Percentiles rank a stretch among this genome's conserved stretches.
These are phyloP conservation scores for Penicillium sp. DNA, from an alignment of 2,329 filamentous ascomycete genomes.

Conservation along the genomic window DNA sequence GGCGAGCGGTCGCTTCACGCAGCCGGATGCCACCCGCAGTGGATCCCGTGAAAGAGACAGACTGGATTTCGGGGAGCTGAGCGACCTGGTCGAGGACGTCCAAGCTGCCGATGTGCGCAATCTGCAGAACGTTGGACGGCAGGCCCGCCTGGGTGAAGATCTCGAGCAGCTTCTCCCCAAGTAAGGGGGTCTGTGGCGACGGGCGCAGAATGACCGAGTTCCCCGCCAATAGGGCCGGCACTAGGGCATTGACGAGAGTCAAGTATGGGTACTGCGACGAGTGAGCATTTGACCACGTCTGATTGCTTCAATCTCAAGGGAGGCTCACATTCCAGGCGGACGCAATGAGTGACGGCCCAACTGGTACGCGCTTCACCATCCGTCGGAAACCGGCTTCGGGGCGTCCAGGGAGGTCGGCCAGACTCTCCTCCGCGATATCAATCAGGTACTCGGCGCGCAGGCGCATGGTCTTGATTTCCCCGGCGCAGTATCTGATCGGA, in stretches of 20 bases:
- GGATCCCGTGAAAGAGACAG: slow-evolving; percentile 88
- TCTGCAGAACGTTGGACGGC: slow-evolving; percentile 76
- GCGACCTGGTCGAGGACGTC: slow-evolving; percentile 73
- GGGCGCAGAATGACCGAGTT: slow-evolving; percentile 89
- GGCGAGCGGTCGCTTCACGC: slow-evolving; percentile 70
- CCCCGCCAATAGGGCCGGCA: slow-evolving; percentile 84
- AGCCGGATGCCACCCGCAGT: slow-evolving; percentile 79
- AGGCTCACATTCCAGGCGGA: slow-evolving; percentile 76
- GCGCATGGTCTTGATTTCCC: slow-evolving; percentile 77
- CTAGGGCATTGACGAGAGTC: slow-evolving; percentile 81
- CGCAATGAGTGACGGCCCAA: slow-evolving; percentile 57
- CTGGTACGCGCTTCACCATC: slow-evolving; percentile 79
- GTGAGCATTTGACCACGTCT: neutral
- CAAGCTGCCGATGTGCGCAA: slow-evolving; percentile 79
- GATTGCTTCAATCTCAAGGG: no score
- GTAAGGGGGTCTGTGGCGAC: slow-evolving; percentile 85
- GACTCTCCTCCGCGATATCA: slow-evolving; percentile 72
- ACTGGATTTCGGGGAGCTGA: slow-evolving; percentile 67
- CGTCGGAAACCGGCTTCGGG: slow-evolving; percentile 80
- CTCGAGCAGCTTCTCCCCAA: slow-evolving; percentile 73
- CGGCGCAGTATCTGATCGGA: slow-evolving; percentile 77
- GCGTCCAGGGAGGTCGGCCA: slow-evolving; percentile 77
- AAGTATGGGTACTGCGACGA: slow-evolving; percentile 78
- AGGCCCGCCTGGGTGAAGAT: slow-evolving; percentile 76
- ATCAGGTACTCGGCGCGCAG: slow-evolving; percentile 79